phyloP scores from a whole-genome alignment of 768 basidiomycete species.

The Leccinum variicolor region DNA sequence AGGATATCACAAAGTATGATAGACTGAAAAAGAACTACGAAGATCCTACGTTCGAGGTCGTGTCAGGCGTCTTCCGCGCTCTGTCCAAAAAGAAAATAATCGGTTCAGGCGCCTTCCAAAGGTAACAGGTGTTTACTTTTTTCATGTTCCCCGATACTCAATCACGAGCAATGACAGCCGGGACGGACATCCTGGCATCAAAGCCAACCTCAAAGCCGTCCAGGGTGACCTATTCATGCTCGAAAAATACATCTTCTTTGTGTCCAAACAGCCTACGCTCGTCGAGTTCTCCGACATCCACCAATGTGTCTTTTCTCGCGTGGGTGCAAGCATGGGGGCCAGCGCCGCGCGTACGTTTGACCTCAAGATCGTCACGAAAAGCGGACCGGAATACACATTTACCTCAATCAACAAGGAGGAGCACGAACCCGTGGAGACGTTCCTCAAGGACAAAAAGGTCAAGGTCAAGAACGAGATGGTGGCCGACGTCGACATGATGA shows the following conservation, averaged over 20 bases:
- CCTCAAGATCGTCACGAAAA: conserved; percentile 82
- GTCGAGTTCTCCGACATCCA: conserved; percentile 89
- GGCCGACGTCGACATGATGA: conserved; percentile 76
- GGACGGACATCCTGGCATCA: conserved; percentile 90
- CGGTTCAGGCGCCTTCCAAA: conserved; percentile 82
- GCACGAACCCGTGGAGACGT: conserved; percentile 79
- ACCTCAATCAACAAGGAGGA: conserved; percentile 96
- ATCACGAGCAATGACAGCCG: conserved; percentile 46
- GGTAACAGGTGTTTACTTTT: conserved; percentile 39
- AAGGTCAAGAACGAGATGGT: conserved; percentile 95
- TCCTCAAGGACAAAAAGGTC: conserved; percentile 87
- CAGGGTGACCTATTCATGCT: conserved; percentile 98
- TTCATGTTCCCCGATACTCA: background rate
- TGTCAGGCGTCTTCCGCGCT: conserved; percentile 90
- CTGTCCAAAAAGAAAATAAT: conserved; percentile 90
- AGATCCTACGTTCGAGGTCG: conserved; percentile 92
- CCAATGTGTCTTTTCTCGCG: conserved; percentile 88
- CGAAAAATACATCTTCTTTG: conserved; percentile 97
- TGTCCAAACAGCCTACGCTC: conserved; percentile 91
- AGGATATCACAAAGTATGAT: conserved; percentile 75
- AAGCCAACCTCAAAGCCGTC: conserved; percentile 94
- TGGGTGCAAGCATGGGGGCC: conserved; percentile 79
- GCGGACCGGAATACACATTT: conserved; percentile 83
- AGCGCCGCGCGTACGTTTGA: conserved; percentile 92
- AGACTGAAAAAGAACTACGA: conserved; percentile 92